Evolutionary conservation across 257 asterid species (phyloP), one percentile per base, ranked within the genome.

Genomic region (Nicotiana obtusifolia): DNA sequence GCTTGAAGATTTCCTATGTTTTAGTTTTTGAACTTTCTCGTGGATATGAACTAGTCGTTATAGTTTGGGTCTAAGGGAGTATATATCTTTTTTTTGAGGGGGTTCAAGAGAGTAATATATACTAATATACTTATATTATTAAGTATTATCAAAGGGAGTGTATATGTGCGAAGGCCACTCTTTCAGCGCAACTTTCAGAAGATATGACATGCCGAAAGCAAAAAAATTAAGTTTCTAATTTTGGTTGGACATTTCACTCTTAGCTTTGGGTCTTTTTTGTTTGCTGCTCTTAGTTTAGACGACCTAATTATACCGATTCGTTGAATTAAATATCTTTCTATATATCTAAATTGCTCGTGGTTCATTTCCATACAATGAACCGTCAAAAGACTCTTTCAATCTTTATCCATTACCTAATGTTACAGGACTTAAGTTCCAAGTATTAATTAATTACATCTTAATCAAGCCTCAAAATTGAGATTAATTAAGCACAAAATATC

Each of bases 331-430:
- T 5, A 75, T 15, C 62, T 4, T 75, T 75, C 61, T 14, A 47
- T 24, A 75, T 24, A 24, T 49, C 41, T 47, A 28, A 52, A 73
- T 13, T 41, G 13, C 78, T 73, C 37, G 22, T 47, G 5, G 52
- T 49, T 75, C 79, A 75, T 24, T 49, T 22, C 62, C 62, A 26
- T 75, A 24, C 79, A 75, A 49, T 75, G 79, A 75, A 75, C 62
- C 79, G 26, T 24, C 5, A 60, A 60, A 60, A 20, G 15, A 60
- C 28, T 20, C 11, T 47, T 24, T 75, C 79, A 49, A 47, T 49
- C 62, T 75, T 49, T 75, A 49, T 75, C 79, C 62, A 24, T 75
- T 75, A 75, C 79, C 62, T 75, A 75, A 75, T 75, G 20, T 24
- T 75, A 3, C 1, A 49, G 61, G 61, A 73, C 79, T 49, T 13